phyloP scores from a whole-genome alignment of 208 protist genomes.

The Leishmania aethiopica region DNA sequence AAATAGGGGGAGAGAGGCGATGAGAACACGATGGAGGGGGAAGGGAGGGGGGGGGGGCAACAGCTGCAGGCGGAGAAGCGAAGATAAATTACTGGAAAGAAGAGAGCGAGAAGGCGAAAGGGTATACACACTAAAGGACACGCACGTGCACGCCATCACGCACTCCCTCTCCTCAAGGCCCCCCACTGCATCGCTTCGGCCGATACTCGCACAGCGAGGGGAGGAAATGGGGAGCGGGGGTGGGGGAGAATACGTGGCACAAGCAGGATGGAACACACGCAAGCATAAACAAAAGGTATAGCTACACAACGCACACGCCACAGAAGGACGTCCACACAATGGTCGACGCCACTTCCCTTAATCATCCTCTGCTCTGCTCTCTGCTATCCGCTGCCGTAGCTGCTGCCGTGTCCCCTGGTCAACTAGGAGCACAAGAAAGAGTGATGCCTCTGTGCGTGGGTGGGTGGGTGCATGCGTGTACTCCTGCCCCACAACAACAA shows the following conservation, averaged over 20 bases:
- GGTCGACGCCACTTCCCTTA: no score
- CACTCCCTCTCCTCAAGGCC: not conserved
- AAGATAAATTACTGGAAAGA: not conserved
- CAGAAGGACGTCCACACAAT: no score
- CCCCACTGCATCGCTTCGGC: no score
- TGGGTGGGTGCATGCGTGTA: not conserved
- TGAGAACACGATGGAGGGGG: not conserved
- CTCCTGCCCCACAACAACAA: not conserved
- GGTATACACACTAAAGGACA: not conserved
- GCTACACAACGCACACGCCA: no score
- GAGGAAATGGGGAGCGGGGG: constrained; percentile 6
- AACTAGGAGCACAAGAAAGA: not conserved
- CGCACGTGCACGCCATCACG: not conserved
- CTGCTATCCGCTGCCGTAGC: no score
- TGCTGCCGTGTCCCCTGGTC: not conserved
- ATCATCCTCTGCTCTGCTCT: no score
- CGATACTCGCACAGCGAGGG: no score
- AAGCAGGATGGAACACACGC: no score
- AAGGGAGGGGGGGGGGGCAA: not conserved
- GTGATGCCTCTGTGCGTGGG: not conserved
- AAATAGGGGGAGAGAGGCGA: not conserved
- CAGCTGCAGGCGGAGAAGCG: not conserved
- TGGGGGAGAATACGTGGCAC: no score
- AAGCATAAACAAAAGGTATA: no score
- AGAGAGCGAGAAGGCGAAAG: not conserved